These are phyloP conservation scores for Dalechampia spathulata DNA, from an alignment of 441 rosid genomes.

Conservation along the genomic window DNA sequence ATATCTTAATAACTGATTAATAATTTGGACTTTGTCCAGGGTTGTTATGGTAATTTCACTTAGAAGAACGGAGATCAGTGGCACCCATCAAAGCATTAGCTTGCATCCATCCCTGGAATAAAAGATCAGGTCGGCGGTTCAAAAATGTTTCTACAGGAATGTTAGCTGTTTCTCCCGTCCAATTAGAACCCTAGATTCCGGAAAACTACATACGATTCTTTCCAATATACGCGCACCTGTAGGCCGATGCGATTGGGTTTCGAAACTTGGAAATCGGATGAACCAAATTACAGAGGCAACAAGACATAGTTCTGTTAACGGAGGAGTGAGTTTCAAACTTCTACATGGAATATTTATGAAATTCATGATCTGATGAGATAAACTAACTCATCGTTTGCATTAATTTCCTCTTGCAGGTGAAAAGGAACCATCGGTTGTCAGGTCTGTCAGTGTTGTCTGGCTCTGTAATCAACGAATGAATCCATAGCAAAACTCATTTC, in stretches of 20 bases:
- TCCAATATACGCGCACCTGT: conserved; percentile 39
- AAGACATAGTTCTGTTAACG: conserved; percentile 64
- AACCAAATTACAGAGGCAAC: conserved; percentile 59
- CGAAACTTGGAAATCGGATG: conserved; percentile 62
- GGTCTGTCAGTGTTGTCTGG: too few species aligned
- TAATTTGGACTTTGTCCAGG: too few species aligned
- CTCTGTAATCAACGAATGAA: background rate
- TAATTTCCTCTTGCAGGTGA: too few species aligned
- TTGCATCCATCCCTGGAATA: too few species aligned
- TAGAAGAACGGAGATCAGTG: too few species aligned
- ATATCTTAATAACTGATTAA: too few species aligned
- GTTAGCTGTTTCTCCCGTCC: conserved; percentile 45
- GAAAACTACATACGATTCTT: conserved; percentile 43
- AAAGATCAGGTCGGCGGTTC: too few species aligned
- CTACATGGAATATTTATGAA: conserved; percentile 63
- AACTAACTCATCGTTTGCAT: too few species aligned
- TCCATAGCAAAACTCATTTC: too few species aligned
- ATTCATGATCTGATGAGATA: conserved; percentile 42
- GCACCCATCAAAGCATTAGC: too few species aligned
- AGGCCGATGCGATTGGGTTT: conserved; percentile 55
- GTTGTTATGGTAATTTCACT: too few species aligned
- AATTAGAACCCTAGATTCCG: conserved; percentile 61
- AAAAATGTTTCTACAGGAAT: conserved; percentile 53
- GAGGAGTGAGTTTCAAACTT: conserved; percentile 51
- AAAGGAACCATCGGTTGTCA: too few species aligned